Base-by-base conservation (phyloP, 352 stramenopile species). In the Halophytophthora batemanensis region DNA sequence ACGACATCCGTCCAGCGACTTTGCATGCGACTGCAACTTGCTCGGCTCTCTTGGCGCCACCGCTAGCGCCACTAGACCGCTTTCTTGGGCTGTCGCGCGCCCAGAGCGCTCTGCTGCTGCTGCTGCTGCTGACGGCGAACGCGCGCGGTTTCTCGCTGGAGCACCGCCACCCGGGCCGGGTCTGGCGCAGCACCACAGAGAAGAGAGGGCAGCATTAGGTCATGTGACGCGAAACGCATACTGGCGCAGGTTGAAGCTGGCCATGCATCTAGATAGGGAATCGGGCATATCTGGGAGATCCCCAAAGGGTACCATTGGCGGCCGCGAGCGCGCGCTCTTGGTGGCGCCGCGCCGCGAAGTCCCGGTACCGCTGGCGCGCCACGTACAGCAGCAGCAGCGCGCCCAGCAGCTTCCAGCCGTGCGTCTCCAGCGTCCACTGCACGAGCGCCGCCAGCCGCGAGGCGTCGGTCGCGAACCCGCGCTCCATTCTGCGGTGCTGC, bases 121-220 rank as follows among this genome's bases (percentile, higher is more conserved):
- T 66, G 49, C 36, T 88, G 79, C 63, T 90, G 79, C 50, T 72
- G 51, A 17, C 71, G 47, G 18, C 79, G 74, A 45, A 90, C 65
- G 29, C 74, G 77, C 13, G 70, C 62, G n/a, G 72, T 71, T 64
- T 87, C 76, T 53, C 60, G 67, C 31, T 72, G 62, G 6, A 90
- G 68, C 33, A 82, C 52, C 14, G 66, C 70, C 18, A 90, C 74
- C 25, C 78, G 71, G 19, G 65, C 43, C 2, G 78, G 76, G 33
- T 86, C 76, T 90, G 49, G 2, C 29, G 29, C 13, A 39, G 2
- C 55, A 19, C 38, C 23, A 50, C 41, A 55, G 43, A 45, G 3
- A 42, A 46, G 33, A 50, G 13, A 29, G 19, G 13, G 17, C 23
- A 43, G 12, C 6, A 14, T 35, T 35, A 13, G 29, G 7, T 35